A percentile compares a stretch with the other conserved stretches of the same genome.
These are phyloP conservation scores for Serendipita sp. DNA, from an alignment of 768 basidiomycete genomes.

Conservation along the genomic window DNA sequence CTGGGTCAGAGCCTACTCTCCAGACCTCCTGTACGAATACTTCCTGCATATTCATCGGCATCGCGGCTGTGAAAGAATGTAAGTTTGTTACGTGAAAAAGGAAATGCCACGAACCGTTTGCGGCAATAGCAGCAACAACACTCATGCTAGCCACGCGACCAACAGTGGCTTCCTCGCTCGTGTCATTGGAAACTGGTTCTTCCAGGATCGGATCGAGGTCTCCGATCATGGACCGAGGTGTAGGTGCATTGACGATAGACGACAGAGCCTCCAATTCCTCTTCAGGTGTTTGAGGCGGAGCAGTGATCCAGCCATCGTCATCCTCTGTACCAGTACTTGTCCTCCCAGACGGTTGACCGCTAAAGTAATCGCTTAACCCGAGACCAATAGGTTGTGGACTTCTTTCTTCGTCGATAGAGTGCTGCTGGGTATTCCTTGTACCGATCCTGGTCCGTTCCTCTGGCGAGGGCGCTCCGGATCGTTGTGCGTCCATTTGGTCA, in stretches of 20 bases:
- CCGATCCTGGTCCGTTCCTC: constrained; percentile 15
- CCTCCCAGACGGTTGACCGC: not conserved
- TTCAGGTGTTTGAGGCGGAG: constrained; percentile 6
- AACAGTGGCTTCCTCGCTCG: constrained; percentile 57
- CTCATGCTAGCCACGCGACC: constrained; percentile 88
- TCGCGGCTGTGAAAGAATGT: not conserved
- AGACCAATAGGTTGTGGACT: not conserved
- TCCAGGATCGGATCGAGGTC: not conserved
- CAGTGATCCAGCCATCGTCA: constrained; percentile 2
- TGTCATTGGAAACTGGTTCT: constrained; percentile 20
- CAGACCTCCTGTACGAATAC: constrained; percentile 64
- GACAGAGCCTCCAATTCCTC: not conserved
- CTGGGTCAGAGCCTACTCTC: constrained; percentile 44
- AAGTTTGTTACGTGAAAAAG: not conserved
- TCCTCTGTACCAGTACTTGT: not conserved
- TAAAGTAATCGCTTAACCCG: not conserved
- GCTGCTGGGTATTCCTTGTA: constrained; percentile 14
- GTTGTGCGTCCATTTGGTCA: constrained; percentile 22
- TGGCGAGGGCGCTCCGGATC: constrained; percentile 21
- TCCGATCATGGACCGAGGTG: not conserved
- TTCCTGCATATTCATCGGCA: constrained; percentile 25
- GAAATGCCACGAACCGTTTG: constrained; percentile 39
- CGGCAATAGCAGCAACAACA: constrained; percentile 73
- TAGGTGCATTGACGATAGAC: not conserved
- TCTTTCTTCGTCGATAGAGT: not conserved